phyloP scores from a whole-genome alignment of 345 rosid genomes.

The Psidium friedrichsthalianum region DNA sequence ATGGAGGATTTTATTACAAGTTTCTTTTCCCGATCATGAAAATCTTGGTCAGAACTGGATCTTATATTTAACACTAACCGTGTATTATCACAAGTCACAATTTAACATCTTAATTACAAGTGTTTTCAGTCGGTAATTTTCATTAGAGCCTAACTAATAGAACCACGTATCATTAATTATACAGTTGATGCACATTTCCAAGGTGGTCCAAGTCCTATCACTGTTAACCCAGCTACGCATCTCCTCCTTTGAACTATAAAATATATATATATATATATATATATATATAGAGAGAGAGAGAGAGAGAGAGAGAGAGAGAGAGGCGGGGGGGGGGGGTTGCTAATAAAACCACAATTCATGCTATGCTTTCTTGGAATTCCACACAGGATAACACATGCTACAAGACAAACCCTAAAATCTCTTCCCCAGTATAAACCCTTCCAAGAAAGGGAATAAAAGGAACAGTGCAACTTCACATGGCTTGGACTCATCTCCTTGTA shows the following conservation, averaged over 20 bases:
- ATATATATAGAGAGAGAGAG: no score
- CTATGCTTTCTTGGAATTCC: background rate
- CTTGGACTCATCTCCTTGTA: background rate
- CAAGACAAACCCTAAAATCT: background rate
- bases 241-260: background rate
- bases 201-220: background rate
- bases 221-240: background rate
- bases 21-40: background rate
- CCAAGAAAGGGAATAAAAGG: slow-evolving; percentile 2
- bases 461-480: slow-evolving; percentile 10
- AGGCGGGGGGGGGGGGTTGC: no score
- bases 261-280: no score
- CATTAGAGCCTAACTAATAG: background rate
- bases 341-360: background rate
- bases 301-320: no score
- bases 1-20: background rate
- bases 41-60: background rate
- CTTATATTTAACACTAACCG: background rate
- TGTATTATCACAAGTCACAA: background rate
- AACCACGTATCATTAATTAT: background rate
- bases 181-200: background rate
- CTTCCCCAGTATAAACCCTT: background rate
- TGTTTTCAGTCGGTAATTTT: background rate
- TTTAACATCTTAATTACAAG: background rate
- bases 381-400: background rate